phyloP scores from a whole-genome alignment of 192 early-diverging fungal species.

The Ambispora gerdemannii region DNA sequence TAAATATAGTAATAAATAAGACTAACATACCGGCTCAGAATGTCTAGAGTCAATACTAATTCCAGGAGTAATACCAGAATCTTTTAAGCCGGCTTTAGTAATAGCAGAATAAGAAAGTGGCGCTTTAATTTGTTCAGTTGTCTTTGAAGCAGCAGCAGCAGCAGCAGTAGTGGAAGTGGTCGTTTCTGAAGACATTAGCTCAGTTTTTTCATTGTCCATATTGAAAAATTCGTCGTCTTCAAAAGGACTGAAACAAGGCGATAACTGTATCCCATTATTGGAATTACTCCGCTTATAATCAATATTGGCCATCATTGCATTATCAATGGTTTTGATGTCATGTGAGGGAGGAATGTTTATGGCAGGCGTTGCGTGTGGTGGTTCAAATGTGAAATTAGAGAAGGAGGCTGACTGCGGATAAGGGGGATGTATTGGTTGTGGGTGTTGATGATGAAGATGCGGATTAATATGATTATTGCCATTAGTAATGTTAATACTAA shows the following conservation, averaged over 20 bases:
- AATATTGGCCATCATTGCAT: background rate
- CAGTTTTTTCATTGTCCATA: conserved; percentile 29
- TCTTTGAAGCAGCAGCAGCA: background rate
- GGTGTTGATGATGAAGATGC: background rate
- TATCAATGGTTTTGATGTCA: background rate
- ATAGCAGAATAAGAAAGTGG: conserved; percentile 31
- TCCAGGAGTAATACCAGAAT: conserved; percentile 30
- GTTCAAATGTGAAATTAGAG: background rate
- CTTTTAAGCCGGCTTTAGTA: conserved; percentile 30
- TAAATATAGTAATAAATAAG: background rate
- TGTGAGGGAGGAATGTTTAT: conserved; percentile 24
- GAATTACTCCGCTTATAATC: background rate
- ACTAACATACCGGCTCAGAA: conserved; percentile 34
- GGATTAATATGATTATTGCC: background rate
- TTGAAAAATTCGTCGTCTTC: conserved; percentile 8
- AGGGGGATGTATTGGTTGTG: background rate
- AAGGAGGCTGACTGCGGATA: background rate
- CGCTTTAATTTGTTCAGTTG: conserved; percentile 11
- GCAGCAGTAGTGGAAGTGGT: background rate
- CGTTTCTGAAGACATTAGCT: background rate
- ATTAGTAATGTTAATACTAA: background rate
- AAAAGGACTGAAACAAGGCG: conserved; percentile 23
- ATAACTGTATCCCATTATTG: background rate
- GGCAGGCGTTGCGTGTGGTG: conserved; percentile 2
- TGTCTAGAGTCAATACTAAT: conserved; percentile 30